A percentile compares a stretch with the other conserved stretches of the same genome.
phyloP scores from a whole-genome alignment of 1,139 yeast species.

The Candida smagusa region DNA sequence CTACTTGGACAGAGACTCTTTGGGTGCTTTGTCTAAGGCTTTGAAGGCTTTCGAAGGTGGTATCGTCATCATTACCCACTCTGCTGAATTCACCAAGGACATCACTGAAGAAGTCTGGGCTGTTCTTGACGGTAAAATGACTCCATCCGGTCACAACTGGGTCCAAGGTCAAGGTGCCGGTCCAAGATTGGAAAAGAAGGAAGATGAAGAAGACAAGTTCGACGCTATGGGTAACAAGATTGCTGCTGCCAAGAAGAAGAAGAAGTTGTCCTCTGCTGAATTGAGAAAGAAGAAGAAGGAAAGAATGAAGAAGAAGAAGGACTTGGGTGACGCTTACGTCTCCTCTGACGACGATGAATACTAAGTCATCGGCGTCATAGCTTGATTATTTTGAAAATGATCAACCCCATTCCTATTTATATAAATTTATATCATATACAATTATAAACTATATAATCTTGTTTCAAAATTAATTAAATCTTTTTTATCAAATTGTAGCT shows the following conservation, averaged over 20 bases:
- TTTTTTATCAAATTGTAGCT: neutral
- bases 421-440: conserved; percentile 8
- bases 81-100: conserved; percentile 99
- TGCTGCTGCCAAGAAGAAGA: conserved; percentile 93
- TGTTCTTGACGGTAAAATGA: conserved; percentile 94
- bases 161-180: conserved; percentile 99
- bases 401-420: conserved; percentile 7
- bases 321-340: conserved; percentile 97
- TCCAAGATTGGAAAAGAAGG: conserved; percentile 96
- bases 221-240: conserved; percentile 99
- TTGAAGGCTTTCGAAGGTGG: conserved; percentile 99
- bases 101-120: conserved; percentile 99
- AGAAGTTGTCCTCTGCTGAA: conserved; percentile 97
- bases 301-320: conserved; percentile 99
- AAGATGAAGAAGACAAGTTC: conserved; percentile 96
- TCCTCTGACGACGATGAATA: conserved; percentile 83
- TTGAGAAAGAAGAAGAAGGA: conserved; percentile 99
- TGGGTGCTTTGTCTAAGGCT: conserved; percentile 99
- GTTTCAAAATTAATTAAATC: conserved; percentile 6
- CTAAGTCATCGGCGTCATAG: conserved; percentile 11
- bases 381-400: conserved; percentile 7
- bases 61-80: conserved; percentile 98
- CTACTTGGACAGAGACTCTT: conserved; percentile 98
- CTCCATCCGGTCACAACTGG: conserved; percentile 99
- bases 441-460: conserved; percentile 8